Base-by-base conservation (phyloP, 352 stramenopile species). In the Pythium brachiatum region DNA sequence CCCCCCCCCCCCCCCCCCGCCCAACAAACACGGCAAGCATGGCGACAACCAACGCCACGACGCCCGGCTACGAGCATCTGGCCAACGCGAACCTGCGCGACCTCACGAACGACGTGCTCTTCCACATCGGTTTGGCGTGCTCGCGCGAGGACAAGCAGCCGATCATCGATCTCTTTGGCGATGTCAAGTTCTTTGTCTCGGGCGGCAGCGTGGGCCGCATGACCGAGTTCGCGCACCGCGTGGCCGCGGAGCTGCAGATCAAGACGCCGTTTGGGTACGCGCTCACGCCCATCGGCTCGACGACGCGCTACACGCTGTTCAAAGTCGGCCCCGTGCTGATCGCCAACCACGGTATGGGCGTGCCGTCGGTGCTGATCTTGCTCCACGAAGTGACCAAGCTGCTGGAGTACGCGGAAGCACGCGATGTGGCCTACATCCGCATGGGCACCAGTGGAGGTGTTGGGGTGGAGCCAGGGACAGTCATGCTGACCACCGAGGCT, bases 381-480 rank as follows among this genome's bases (percentile, higher is more conserved):
- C 67, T 94, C 53, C 84, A 94, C 62, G 85, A 94, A 58, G 79
- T 92, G 34, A 91, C 84, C 72, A 91, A 92, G 72, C 73, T 90
- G 60, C 82, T 94, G 23, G 76, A 90, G 44, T 88, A 92, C 64
- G 85, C 85, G 12, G 78, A 77, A 13, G 82, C 71, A 2, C 53
- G 82, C 29, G 61, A 79, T 57, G 69, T 69, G 23, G 75, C 76
- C 15, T 89, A 92, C 73, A 89, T 92, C 47, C 85, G 85, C 68
- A 89, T 94, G 75, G 85, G 85, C 53, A 93, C 85, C 60, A 90
- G 78, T 59, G 85, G 85, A 32, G 85, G 85, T 57, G 72, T 94
- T 18, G 85, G 81, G 29, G 81, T 94, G 47, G 80, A 88, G 39
- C 74, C 77, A 1, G 85, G 85, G 55, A 92, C 79, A n/a, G 79